phyloP scores from a whole-genome alignment of 192 early-diverging fungal genomes.

The Irineochytrium annulatum region DNA sequence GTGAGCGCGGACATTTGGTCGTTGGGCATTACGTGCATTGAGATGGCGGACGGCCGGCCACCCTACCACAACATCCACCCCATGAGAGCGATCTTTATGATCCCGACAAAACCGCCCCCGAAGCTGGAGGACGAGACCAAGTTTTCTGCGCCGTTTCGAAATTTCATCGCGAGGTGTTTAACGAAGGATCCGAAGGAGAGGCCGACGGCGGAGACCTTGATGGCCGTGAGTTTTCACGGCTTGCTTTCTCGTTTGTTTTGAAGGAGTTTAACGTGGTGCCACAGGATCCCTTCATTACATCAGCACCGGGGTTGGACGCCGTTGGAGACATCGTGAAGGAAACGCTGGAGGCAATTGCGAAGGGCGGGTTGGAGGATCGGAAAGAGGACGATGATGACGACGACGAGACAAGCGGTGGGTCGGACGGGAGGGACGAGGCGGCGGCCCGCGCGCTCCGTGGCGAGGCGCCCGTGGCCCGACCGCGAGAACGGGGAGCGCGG shows the following conservation, averaged over 20 bases:
- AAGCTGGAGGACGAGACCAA: conserved; percentile 39
- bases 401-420: conserved; percentile 8
- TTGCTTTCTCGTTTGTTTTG: neutral
- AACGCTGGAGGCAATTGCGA: conserved; percentile 25
- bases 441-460: too few relatives aligned
- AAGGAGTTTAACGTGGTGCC: neutral
- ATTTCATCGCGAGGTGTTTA: conserved; percentile 53
- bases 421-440: too few relatives aligned
- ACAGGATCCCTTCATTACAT: conserved; percentile 44
- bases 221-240: conserved; percentile 26
- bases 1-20: conserved; percentile 60
- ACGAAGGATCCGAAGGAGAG: conserved; percentile 52
- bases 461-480: too few relatives aligned
- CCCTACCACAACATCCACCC: conserved; percentile 60
- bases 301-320: conserved; percentile 14
- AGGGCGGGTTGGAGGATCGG: conserved; percentile 24
- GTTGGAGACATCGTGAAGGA: conserved; percentile 16
- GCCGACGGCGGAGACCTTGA: conserved; percentile 43
- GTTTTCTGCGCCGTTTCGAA: conserved; percentile 42
- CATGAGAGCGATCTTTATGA: conserved; percentile 63
- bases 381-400: conserved; percentile 19
- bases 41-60: conserved; percentile 62
- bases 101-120: conserved; percentile 59
- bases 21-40: conserved; percentile 59
- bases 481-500: too few relatives aligned